Evolutionary conservation across 148 eudicot genomes (phyloP), one percentile per base, ranked within the genome.

Genomic region (Silene latifolia): DNA sequence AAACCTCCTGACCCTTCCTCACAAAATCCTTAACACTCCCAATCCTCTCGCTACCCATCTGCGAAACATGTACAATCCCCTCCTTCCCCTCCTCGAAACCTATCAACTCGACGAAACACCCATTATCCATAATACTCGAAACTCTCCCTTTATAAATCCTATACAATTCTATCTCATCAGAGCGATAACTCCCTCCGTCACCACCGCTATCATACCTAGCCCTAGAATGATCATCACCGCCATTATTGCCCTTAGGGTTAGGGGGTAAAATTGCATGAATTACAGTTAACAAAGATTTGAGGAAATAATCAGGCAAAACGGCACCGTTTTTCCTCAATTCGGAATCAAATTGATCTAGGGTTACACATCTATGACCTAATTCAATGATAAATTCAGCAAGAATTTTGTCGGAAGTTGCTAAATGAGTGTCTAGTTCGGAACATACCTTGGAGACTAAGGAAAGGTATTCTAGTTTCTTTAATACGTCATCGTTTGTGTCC

Each of bases 211-310:
- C 35, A 32, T 32, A 2, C 82, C 82, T 79, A 48, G 77, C 83
- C 56, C n/a, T 84, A 62, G 86, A 77, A 80, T 91, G 95, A 13
- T 82, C 67, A 11, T 79, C 78, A 8, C 77, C 80, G 17, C 8
- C 10, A 20, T 19, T 63, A 42, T n/a, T 82, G 7, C 72, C 75
- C 67, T 88, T 88, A 11, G 77, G 71, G 23, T 84, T 85, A 0
- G 97, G 97, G 5, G 97, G 97, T 74, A 92, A 80, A 82, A 95
- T 90, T 0, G 98, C 96, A 58, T 95, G 96, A 56, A 95, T 95
- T 29, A 92, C 85, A 0, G 89, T 92, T 0, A 92, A 77, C 23
- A 95, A 77, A 3, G 98, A 89, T 5, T 84, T 80, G 0, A 92
- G 89, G 69, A 95, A 90, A 23, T 95, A 92, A 81, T 92, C 97